Evolutionary conservation across 139 green algal genomes (phyloP).

Genomic region (Chlamydomonas incerta): DNA sequence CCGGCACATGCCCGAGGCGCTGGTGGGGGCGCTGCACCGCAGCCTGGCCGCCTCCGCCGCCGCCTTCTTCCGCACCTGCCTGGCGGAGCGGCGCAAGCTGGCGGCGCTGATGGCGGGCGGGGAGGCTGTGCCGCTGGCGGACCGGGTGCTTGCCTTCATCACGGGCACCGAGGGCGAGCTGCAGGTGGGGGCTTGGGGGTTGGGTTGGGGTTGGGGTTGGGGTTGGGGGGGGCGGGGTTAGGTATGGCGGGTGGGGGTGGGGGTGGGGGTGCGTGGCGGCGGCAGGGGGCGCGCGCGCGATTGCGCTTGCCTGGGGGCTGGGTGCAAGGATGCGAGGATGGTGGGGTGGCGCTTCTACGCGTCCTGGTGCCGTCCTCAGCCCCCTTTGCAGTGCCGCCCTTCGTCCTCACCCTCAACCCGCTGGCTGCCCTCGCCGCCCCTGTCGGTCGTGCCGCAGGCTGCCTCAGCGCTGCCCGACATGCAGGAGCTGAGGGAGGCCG

Average conservation of each 20-base stretch:
- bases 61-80: slow-evolving; percentile 23
- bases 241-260: no score
- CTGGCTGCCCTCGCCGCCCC: no score
- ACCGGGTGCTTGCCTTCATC: slow-evolving; percentile 39
- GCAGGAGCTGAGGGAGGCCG: background rate
- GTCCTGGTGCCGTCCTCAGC: no score
- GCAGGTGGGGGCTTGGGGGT: background rate
- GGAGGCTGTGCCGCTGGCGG: slow-evolving; percentile 26
- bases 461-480: slow-evolving; percentile 17
- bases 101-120: slow-evolving; percentile 26
- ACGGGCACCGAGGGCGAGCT: slow-evolving; percentile 27
- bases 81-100: slow-evolving; percentile 34
- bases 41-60: slow-evolving; percentile 1
- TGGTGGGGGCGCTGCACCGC: background rate
- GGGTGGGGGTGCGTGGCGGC: no score
- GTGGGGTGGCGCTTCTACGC: no score
- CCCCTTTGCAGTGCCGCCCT: no score
- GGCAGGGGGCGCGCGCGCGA: no score
- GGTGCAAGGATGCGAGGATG: no score
- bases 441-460: background rate
- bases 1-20: background rate
- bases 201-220: background rate
- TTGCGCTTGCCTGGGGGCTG: no score
- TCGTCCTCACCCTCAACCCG: no score
- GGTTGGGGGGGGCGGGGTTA: no score